Conservation (phyloP, 768 basidiomycete genomes). For the Lactifluus volemus region DNA sequence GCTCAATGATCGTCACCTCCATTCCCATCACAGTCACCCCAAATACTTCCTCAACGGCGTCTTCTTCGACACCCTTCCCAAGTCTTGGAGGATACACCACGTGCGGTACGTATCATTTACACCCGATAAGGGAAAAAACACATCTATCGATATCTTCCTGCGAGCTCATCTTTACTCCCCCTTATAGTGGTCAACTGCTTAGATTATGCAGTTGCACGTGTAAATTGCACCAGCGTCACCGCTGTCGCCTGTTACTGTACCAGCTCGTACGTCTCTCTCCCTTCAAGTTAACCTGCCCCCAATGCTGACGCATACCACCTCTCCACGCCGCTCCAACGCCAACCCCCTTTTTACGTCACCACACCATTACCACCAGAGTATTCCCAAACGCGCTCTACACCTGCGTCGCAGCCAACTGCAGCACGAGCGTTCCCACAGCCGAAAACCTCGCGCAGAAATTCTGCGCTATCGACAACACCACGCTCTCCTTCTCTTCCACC, state of each 20-base stretch:
- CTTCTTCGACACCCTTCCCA: constrained; percentile 10
- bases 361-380: constrained; percentile 16
- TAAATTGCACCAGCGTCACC: constrained; percentile 37
- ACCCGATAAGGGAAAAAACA: neutral
- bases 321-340: neutral
- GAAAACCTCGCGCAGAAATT: constrained; percentile 41
- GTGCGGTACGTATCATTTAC: constrained; percentile 11
- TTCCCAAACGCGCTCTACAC: constrained; percentile 32
- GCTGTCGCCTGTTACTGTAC: constrained; percentile 44
- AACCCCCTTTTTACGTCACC: neutral
- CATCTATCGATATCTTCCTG: neutral
- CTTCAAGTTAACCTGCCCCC: too few species aligned
- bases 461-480: constrained; percentile 33
- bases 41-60: neutral
- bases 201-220: constrained; percentile 28
- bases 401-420: constrained; percentile 33
- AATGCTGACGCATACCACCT: neutral
- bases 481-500: constrained; percentile 32
- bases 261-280: constrained; percentile 23
- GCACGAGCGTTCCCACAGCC: constrained; percentile 30
- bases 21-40: constrained; percentile 17
- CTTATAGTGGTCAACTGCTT: constrained; percentile 39
- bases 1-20: constrained; percentile 12
- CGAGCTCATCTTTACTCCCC: neutral
- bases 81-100: constrained; percentile 4